Evolutionary conservation across 2,329 filamentous ascomycete species (phyloP), one percentile per base, ranked within the genome.

Genomic region (Scedosporium dehoogii): DNA sequence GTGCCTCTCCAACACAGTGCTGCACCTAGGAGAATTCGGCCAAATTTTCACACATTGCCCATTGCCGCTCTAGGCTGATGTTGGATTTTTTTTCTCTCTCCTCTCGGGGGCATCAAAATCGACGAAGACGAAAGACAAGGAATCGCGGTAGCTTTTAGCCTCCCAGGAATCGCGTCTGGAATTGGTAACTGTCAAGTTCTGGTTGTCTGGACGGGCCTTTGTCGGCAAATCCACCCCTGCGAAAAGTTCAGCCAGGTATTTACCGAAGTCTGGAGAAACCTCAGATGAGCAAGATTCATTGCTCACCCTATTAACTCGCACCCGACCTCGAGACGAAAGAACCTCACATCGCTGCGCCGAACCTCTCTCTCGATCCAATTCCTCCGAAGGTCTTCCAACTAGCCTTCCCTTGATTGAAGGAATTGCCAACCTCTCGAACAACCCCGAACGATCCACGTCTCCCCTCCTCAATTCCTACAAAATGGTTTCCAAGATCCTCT

Each of bases 401-500:
- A 27, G 23, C 21, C 51, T 55, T 23, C 23, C 21, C 7, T 27
- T 5, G 18, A 27, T 27, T 27, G 51, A 55, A 25, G 51, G 51
- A 48, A 55, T 55, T 25, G 51, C 7, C 9, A 38, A 38, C 33
- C 10, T 9, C 21, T 23, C 51, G 21, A 18, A 14, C 6, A 21
- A 58, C 25, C 23, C 27, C 48, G 42, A 48, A 14, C 23, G 10
- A 25, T 41, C 14, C 46, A 48, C 44, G 10, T 4, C 33, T 12
- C 44, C 44, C 14, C 12, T 9, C 2, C 42, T 25, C 27, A 61
- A 58, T 38, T 58, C n/a, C 61, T 29, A 68, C 74, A 79, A 69
- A 69, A 86, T 85, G 83, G 82, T 85, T 66, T 76, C 78, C 77
- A 81, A 84, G 73, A 81, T 92, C 74, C 79, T 91, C 74, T 92